Base-by-base conservation (phyloP, 2,329 filamentous ascomycete genomes). In the Colletotrichum zoysiae region DNA sequence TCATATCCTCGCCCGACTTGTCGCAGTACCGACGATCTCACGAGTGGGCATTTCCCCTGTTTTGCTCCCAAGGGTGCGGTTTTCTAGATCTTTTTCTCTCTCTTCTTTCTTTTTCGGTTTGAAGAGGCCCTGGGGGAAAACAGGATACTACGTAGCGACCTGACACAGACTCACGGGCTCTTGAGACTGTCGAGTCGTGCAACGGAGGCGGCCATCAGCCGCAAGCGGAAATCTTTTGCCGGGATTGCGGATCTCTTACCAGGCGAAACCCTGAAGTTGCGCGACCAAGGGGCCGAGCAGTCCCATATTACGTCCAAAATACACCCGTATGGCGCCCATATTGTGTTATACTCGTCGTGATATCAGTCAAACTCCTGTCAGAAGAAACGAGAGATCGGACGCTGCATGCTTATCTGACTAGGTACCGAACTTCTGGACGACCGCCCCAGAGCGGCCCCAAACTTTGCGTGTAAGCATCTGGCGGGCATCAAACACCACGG, bases 301-400 rank as follows among this genome's bases (percentile, higher is more conserved):
- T 63, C 58, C 67, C 58, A 48, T 53, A 55, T 59, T 64, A 38
- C 48, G 58, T 58, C 67, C 51, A 58, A 53, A 55, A 48, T 64
- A 30, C 48, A 26, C 38, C 51, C 42, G 42, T 33, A 59, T 53
- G 50, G 26, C 46, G n/a, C 18, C 33, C 63, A 26, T 60, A 65
- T 50, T 69, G 55, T 58, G 26, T 40, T 44, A 66, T 70, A 30
- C 5, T 30, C 23, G 56, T 53, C 20, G 33, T 48, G 48, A 35
- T 68, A 53, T 63, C 11, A 44, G 6, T 44, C 44, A 20, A 38
- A 48, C 38, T 51, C 64, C 44, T 58, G n/a, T 53, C 6, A 18
- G 57, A 62, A 16, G 30, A 50, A 23, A 42, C 67, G 63, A 18
- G 30, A 60, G 23, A 56, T 60, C 51, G 59, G 65, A 71, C n/a